Percentiles rank a stretch among this genome's conserved stretches.
Evolutionary conservation across 2,329 filamentous ascomycete genomes (phyloP).

Genomic region (Talaromyces pinophilus): DNA sequence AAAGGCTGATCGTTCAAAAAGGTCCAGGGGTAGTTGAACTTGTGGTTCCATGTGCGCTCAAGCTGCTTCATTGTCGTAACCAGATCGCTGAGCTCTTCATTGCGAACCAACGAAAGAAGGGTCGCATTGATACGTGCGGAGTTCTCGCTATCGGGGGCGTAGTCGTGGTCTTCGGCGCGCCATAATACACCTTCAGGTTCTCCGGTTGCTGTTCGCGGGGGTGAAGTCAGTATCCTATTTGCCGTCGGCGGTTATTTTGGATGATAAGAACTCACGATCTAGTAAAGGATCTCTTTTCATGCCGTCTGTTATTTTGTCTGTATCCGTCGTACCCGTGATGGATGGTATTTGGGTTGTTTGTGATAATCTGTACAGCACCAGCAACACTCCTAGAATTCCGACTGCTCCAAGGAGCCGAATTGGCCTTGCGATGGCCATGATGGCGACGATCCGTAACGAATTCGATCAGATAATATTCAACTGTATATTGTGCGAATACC

Average conservation of each 20-base stretch:
- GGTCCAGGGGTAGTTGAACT: conserved; percentile 99
- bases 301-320: conserved; percentile 44
- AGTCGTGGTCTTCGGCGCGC: conserved; percentile 72
- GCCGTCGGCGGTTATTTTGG: conserved; percentile 15
- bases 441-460: conserved; percentile 23
- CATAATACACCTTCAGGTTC: conserved; percentile 78
- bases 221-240: conserved; percentile 24
- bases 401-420: conserved; percentile 24
- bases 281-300: conserved; percentile 80
- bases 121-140: conserved; percentile 91
- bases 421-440: conserved; percentile 25
- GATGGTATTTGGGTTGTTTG: conserved; percentile 32
- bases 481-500: neutral
- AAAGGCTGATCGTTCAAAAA: conserved; percentile 98
- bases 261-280: conserved; percentile 65
- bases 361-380: conserved; percentile 70
- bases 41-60: conserved; percentile 93
- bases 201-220: conserved; percentile 65
- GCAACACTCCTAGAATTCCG: conserved; percentile 32
- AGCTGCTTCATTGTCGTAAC: conserved; percentile 86
- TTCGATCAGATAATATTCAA: neutral
- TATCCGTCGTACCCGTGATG: conserved; percentile 47
- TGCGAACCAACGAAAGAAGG: conserved; percentile 85
- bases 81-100: conserved; percentile 82
- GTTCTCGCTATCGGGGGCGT: conserved; percentile 71